These are phyloP conservation scores for Aureobasidium namibiae DNA, from an alignment of 2,329 filamentous ascomycete genomes.

Conservation along the genomic window DNA sequence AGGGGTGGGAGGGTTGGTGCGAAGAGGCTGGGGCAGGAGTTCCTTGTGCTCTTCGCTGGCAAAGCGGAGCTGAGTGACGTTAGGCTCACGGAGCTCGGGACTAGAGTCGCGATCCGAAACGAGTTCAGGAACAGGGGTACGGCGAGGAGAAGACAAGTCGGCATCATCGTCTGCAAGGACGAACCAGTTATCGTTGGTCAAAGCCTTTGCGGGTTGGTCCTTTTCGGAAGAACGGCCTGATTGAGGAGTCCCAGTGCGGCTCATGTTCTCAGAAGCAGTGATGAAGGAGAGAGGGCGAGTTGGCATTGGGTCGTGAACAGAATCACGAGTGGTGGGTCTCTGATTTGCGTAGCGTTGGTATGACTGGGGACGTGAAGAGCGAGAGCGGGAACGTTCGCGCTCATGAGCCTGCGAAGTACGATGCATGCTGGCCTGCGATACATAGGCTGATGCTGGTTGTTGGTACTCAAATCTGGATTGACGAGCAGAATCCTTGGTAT, in stretches of 20 bases:
- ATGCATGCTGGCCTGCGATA: slow-evolving; percentile 18
- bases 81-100: slow-evolving; percentile 12
- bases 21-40: slow-evolving; percentile 33
- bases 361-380: slow-evolving; percentile 13
- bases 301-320: slow-evolving; percentile 13
- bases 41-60: slow-evolving; percentile 12
- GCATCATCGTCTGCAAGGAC: slow-evolving; percentile 25
- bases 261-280: slow-evolving; percentile 2
- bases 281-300: slow-evolving; percentile 11
- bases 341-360: slow-evolving; percentile 5
- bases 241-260: slow-evolving; percentile 4
- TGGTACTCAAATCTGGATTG: slow-evolving; percentile 36
- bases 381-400: slow-evolving; percentile 10
- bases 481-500: slow-evolving; percentile 42
- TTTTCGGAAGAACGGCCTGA: slow-evolving; percentile 16
- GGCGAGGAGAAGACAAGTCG: slow-evolving; percentile 21
- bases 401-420: slow-evolving; percentile 13
- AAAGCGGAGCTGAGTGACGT: slow-evolving; percentile 6
- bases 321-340: background rate
- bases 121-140: slow-evolving; percentile 15
- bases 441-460: slow-evolving; percentile 21
- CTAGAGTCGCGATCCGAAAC: slow-evolving; percentile 21
- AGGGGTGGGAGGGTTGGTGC: slow-evolving; percentile 41
- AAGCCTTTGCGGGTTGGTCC: slow-evolving; percentile 25
- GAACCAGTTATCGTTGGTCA: slow-evolving; percentile 42